A percentile compares a stretch with the other conserved stretches of the same genome.
Evolutionary conservation across 768 basidiomycete genomes (phyloP).

Genomic region (Royoungia palumana): DNA sequence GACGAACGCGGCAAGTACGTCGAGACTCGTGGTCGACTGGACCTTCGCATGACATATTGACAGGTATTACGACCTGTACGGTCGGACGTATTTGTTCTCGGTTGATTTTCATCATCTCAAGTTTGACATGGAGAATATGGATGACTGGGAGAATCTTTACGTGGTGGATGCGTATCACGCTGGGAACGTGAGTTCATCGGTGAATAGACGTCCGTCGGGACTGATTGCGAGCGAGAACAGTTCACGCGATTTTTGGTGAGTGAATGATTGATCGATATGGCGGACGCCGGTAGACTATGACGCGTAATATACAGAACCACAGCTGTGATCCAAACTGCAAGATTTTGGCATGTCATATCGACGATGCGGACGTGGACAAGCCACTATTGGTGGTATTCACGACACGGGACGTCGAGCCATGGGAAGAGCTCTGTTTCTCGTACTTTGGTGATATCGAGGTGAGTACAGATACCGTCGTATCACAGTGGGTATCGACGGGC

Average conservation of each 20-base stretch:
- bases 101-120: conserved; percentile 73
- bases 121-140: conserved; percentile 23
- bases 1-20: conserved; percentile 67
- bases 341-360: conserved; percentile 72
- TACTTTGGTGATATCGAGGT: conserved; percentile 59
- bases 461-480: conserved; percentile 8
- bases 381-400: conserved; percentile 71
- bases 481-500: neutral
- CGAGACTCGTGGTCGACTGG: too few species aligned
- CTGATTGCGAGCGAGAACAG: conserved; percentile 38
- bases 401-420: conserved; percentile 53
- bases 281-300: neutral
- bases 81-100: conserved; percentile 78
- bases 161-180: conserved; percentile 86
- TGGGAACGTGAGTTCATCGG: conserved; percentile 60
- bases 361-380: conserved; percentile 69
- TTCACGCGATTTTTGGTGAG: conserved; percentile 88
- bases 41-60: neutral
- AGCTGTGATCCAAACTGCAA: conserved; percentile 85
- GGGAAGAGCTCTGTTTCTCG: conserved; percentile 75
- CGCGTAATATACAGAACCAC: conserved; percentile 60
- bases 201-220: neutral
- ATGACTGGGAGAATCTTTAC: conserved; percentile 38
- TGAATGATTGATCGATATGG: conserved; percentile 5
- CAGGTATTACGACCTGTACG: conserved; percentile 73